A percentile compares a stretch with the other conserved stretches of the same genome.
phyloP scores from a whole-genome alignment of 305 asterid genomes.

The Fraxinus sp. region DNA sequence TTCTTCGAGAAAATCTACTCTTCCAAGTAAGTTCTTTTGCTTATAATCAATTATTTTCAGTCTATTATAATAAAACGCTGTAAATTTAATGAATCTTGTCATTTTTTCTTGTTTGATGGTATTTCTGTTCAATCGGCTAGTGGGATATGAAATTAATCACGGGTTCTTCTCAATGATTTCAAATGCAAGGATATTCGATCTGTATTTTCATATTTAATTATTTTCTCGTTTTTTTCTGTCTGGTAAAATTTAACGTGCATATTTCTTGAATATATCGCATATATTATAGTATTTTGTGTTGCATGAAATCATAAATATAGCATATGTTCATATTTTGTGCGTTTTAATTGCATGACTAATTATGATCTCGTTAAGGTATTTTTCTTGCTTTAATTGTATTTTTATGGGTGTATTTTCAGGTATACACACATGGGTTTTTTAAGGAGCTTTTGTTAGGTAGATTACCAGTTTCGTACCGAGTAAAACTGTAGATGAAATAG shows the following conservation, averaged over 20 bases:
- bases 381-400: not conserved
- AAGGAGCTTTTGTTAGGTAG: constrained; percentile 21
- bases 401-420: constrained; percentile 35
- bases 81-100: constrained; percentile 27
- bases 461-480: not conserved
- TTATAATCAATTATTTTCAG: not conserved
- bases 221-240: not conserved
- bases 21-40: constrained; percentile 30
- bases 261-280: not conserved
- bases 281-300: constrained; percentile 18
- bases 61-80: constrained; percentile 10
- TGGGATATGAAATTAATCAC: constrained; percentile 27
- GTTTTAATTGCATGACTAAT: constrained; percentile 16
- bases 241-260: constrained; percentile 11
- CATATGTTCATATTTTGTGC: constrained; percentile 26
- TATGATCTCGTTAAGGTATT: not conserved
- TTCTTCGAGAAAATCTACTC: not conserved
- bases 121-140: constrained; percentile 22
- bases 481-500: constrained; percentile 6
- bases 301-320: constrained; percentile 28
- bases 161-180: constrained; percentile 16
- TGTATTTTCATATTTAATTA: not conserved
- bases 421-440: constrained; percentile 18
- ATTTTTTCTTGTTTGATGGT: not conserved
- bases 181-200: constrained; percentile 22